Base-by-base conservation (phyloP, 306 rosid species). In the Cicer bijugum region DNA sequence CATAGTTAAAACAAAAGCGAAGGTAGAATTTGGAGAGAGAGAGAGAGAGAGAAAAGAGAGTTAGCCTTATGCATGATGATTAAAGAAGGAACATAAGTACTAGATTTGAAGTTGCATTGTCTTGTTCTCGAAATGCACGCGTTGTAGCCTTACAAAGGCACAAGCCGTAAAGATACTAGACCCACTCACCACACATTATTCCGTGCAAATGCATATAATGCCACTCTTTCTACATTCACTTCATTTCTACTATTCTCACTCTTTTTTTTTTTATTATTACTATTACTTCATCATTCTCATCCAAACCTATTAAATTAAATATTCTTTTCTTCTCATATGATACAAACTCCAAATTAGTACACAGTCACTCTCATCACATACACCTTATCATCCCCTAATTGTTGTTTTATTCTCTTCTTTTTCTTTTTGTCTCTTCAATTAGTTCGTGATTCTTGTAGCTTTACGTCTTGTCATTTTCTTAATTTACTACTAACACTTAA, bases 141-240 rank as follows among this genome's bases (percentile, higher is more conserved):
- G 74, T 78, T 86, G 96, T 85, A 62, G 80, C 88, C 96, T 77
- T 57, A 70, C 37, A 46, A 70, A 85, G 89, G 81, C 75, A 80
- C 92, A 88, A 40, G 40, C 83, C 69, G 57, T 71, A 64, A n/a
- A n/a, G 68, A 65, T 46, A 44, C 44, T 63, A 69, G 87, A 15
- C 85, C 92, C 85, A 77, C 79, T 64, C 62, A 46, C 68, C 35
- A 28, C 35, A 28, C 35, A 28, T 28, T 28, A 42, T 33, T 59
- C 66, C 19, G 15, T 57, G 63, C 63, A 57, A 9, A 28, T 28
- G 35, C 19, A 37, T 63, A 37, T 39, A 9, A 28, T 28, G 35
- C 35, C 35, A 4, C 35, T 28, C 35, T 33, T 28, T 67, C 51
- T 50, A 5, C 1, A 17, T 58, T 74, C 14, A 20, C 33, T 45